Evolutionary conservation across 257 asterid species (phyloP).

Genomic region (Echites panduratus): DNA sequence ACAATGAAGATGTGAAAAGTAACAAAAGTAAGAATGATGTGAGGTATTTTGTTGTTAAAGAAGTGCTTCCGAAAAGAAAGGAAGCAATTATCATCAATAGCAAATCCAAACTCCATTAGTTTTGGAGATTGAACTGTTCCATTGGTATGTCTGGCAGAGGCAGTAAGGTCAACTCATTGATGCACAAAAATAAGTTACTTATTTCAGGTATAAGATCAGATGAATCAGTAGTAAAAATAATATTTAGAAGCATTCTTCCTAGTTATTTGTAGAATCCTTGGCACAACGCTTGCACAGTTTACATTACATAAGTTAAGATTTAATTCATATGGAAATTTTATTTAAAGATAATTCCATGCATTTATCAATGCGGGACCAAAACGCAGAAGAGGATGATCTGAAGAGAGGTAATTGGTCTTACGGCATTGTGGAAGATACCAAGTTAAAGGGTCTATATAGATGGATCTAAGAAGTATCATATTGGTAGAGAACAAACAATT

Average conservation of each 20-base stretch:
- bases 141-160: background rate
- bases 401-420: background rate
- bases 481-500: background rate
- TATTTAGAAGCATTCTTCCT: background rate
- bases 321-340: background rate
- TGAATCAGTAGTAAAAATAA: background rate
- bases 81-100: background rate
- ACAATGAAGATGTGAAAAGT: background rate
- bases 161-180: background rate
- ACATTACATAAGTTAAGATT: background rate
- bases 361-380: background rate
- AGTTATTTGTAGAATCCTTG: background rate
- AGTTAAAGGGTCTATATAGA: background rate
- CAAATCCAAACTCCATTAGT: background rate
- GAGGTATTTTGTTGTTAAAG: background rate
- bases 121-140: background rate
- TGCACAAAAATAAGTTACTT: background rate
- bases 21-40: background rate
- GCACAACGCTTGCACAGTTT: background rate
- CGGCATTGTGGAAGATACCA: background rate
- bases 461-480: background rate
- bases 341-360: background rate
- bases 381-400: background rate
- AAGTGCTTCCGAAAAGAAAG: background rate
- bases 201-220: background rate